These are phyloP conservation scores for Agaricus sinodeliciosus DNA, from an alignment of 768 basidiomycete species.

Conservation along the genomic window DNA sequence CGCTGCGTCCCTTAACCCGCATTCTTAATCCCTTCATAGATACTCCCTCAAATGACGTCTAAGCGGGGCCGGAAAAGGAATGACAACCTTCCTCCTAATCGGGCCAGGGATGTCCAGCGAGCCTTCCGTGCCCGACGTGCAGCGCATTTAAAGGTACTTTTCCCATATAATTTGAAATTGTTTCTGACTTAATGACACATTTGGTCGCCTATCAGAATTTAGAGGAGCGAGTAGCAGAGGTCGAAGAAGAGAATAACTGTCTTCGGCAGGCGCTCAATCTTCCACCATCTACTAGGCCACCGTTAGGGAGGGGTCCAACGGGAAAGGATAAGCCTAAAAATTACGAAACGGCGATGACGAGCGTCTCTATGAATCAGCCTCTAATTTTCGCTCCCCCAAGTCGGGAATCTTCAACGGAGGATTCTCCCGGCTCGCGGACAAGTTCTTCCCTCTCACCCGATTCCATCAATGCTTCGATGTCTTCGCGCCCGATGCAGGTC, in stretches of 20 bases:
- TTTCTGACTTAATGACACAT: slow-evolving; percentile 17
- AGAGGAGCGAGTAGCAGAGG: slow-evolving; percentile 72
- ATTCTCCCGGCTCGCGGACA: slow-evolving; percentile 44
- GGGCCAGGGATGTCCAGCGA: slow-evolving; percentile 83
- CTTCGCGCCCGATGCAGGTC: slow-evolving; percentile 37
- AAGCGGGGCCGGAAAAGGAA: slow-evolving; percentile 85
- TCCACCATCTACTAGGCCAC: slow-evolving; percentile 64
- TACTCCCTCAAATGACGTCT: slow-evolving; percentile 58
- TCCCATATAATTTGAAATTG: slow-evolving; percentile 27
- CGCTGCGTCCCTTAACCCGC: slow-evolving; percentile 18
- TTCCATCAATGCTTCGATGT: slow-evolving; percentile 41
- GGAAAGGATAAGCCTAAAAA: slow-evolving; percentile 76
- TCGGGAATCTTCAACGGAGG: slow-evolving; percentile 36
- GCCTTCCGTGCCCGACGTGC: slow-evolving; percentile 87
- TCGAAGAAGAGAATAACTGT: slow-evolving; percentile 78
- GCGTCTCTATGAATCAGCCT: slow-evolving; percentile 14
- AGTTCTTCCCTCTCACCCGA: slow-evolving; percentile 58
- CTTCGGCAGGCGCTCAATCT: slow-evolving; percentile 68
- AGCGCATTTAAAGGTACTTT: slow-evolving; percentile 71
- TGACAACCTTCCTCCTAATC: slow-evolving; percentile 72
- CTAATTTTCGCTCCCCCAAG: slow-evolving; percentile 27
- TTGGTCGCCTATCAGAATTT: slow-evolving; percentile 50
- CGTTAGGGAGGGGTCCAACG: slow-evolving; percentile 80
- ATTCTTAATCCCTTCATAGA: slow-evolving; percentile 17
- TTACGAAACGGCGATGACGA: slow-evolving; percentile 22